Evolutionary conservation across 2,329 filamentous ascomycete species (phyloP).

Genomic region (Aureobasidium sp.): DNA sequence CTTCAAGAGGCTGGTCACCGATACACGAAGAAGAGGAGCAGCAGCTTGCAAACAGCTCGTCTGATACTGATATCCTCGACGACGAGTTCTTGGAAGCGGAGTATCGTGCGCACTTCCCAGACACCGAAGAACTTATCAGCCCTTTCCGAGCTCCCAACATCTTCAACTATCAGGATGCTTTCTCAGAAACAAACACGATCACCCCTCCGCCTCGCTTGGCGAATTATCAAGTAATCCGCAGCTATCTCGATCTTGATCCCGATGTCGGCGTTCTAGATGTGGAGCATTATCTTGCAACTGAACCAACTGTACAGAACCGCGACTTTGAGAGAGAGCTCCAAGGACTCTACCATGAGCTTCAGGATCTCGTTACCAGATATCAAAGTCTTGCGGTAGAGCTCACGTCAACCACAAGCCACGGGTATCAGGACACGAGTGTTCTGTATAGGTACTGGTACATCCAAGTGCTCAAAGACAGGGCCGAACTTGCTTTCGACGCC

Average conservation of each 20-base stretch:
- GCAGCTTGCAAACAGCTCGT: background rate
- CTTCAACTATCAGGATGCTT: background rate
- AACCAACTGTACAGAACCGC: background rate
- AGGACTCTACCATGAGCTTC: background rate
- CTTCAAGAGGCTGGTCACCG: background rate
- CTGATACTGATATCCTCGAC: background rate
- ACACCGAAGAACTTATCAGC: background rate
- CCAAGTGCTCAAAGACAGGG: background rate
- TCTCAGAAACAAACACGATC: too few relatives aligned
- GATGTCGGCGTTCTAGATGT: background rate
- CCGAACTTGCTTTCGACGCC: too few relatives aligned
- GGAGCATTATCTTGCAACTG: background rate
- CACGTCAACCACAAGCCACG: background rate
- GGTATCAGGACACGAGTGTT: background rate
- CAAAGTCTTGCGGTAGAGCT: background rate
- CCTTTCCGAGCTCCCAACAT: background rate
- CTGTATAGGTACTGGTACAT: background rate
- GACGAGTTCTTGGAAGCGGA: background rate
- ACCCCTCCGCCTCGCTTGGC: background rate
- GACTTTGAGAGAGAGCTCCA: background rate
- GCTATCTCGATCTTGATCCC: background rate
- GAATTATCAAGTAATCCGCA: background rate
- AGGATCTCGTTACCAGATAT: background rate
- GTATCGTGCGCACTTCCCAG: background rate
- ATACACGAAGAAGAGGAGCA: background rate